A percentile compares a stretch with the other conserved stretches of the same genome.
These are phyloP conservation scores for Saxophila tyrrhenica DNA, from an alignment of 495 filamentous ascomycete species.

Conservation along the genomic window DNA sequence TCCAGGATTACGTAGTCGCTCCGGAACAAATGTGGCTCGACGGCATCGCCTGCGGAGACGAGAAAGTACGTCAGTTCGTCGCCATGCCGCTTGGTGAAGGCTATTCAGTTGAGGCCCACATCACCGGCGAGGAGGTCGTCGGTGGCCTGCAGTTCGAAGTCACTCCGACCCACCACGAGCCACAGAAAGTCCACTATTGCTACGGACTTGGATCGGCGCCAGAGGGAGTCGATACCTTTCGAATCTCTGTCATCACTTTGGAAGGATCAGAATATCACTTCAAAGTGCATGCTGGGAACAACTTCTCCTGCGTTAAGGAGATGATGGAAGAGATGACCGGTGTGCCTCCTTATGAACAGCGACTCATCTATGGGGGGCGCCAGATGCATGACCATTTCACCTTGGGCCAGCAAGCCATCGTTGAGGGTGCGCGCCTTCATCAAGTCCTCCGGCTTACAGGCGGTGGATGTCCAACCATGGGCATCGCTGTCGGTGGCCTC, in stretches of 20 bases:
- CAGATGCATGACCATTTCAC: slow-evolving; percentile 13
- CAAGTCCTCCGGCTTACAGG: slow-evolving; percentile 3
- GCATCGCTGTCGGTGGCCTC: slow-evolving; percentile 19
- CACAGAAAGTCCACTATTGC: neutral
- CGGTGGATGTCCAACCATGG: slow-evolving; percentile 10
- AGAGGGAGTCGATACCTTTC: neutral
- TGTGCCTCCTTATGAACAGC: slow-evolving; percentile 19
- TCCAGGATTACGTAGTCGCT: slow-evolving; percentile 40
- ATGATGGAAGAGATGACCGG: slow-evolving; percentile 17
- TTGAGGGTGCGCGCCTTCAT: neutral
- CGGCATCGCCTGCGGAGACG: slow-evolving; percentile 29
- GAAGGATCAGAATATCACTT: neutral
- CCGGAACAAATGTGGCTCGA: slow-evolving; percentile 39
- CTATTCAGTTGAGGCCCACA: slow-evolving; percentile 39
- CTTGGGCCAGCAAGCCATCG: neutral
- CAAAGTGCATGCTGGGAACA: no score
- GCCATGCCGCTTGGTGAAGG: slow-evolving; percentile 34
- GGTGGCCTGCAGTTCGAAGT: slow-evolving; percentile 41
- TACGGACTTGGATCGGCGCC: neutral
- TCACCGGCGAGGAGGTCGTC: slow-evolving; percentile 34
- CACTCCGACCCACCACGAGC: slow-evolving; percentile 22
- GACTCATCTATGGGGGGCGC: slow-evolving; percentile 18
- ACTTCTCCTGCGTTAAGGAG: no score
- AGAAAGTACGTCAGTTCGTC: slow-evolving; percentile 34
- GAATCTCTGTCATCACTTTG: slow-evolving; percentile 23